Evolutionary conservation across 176 grass and related monocot genomes (phyloP).

Genomic region (Otatea glauca): DNA sequence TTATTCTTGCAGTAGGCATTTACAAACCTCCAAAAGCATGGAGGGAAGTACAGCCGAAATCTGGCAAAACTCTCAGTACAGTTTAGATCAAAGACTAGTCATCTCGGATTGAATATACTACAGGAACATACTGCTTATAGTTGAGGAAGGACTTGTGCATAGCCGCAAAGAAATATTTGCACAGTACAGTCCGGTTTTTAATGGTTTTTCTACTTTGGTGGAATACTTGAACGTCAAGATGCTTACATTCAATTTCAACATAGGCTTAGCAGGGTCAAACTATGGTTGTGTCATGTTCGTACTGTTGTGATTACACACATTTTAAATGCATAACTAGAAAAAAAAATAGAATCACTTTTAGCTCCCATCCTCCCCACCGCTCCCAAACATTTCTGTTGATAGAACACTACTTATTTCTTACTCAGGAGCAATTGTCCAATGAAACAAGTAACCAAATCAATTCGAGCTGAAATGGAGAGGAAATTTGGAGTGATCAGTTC

Average conservation of each 20-base stretch:
- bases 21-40: background rate
- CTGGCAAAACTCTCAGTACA: background rate
- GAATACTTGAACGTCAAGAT: background rate
- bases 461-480: conserved; percentile 17
- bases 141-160: background rate
- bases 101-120: background rate
- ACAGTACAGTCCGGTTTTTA: background rate
- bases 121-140: background rate
- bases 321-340: background rate
- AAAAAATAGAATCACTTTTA: background rate
- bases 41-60: too few relatives aligned
- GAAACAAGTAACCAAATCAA: conserved; percentile 12
- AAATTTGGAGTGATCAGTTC: conserved; percentile 4
- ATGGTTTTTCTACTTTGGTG: background rate
- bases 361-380: background rate
- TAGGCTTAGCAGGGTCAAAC: background rate
- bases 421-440: background rate
- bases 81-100: conserved; percentile 1
- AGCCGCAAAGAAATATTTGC: background rate
- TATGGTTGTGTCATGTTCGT: background rate
- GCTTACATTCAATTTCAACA: background rate
- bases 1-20: background rate
- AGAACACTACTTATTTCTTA: background rate
- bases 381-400: background rate
- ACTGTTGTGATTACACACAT: background rate